A percentile compares a stretch with the other conserved stretches of the same genome.
phyloP scores from a whole-genome alignment of 805 yeast genomes.

The Yamadazyma paraphyllophila region DNA sequence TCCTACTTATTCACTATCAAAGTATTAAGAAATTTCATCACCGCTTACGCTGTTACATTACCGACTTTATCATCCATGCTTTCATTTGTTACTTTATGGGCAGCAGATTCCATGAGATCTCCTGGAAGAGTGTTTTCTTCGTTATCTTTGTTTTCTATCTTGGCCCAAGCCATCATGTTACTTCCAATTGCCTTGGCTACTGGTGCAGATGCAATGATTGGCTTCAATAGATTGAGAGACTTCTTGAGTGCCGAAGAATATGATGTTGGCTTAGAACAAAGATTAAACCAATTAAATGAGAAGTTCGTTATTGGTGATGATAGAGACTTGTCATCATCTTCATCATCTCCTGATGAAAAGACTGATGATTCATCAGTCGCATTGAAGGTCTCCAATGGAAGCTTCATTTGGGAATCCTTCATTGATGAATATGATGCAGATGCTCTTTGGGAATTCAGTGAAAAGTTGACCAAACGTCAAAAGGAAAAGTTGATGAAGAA shows the following conservation, averaged over 20 bases:
- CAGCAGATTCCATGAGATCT: slow-evolving; percentile 37
- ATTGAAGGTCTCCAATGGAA: slow-evolving; percentile 25
- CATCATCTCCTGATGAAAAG: slow-evolving; percentile 4
- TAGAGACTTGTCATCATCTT: background rate
- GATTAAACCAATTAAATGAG: slow-evolving; percentile 8
- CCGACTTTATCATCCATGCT: slow-evolving; percentile 45
- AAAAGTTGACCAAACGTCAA: slow-evolving; percentile 13
- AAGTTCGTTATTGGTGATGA: slow-evolving; percentile 13
- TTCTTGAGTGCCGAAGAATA: slow-evolving; percentile 26
- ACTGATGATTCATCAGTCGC: slow-evolving; percentile 12
- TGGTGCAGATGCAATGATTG: slow-evolving; percentile 45
- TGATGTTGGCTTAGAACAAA: slow-evolving; percentile 14
- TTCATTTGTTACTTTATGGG: slow-evolving; percentile 45
- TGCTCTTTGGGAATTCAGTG: slow-evolving; percentile 23
- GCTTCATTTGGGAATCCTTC: slow-evolving; percentile 32
- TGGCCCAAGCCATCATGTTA: slow-evolving; percentile 44
- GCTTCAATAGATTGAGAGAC: slow-evolving; percentile 29
- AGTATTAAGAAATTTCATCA: slow-evolving; percentile 40
- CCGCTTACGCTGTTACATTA: slow-evolving; percentile 44
- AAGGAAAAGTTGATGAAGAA: slow-evolving; percentile 14
- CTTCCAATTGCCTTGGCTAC: slow-evolving; percentile 44
- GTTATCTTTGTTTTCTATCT: slow-evolving; percentile 39
- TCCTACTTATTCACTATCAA: slow-evolving; percentile 39
- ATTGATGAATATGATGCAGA: slow-evolving; percentile 23
- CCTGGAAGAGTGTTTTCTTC: slow-evolving; percentile 44